Conservation (phyloP, 257 asterid species). For the Echium plantagineum region DNA sequence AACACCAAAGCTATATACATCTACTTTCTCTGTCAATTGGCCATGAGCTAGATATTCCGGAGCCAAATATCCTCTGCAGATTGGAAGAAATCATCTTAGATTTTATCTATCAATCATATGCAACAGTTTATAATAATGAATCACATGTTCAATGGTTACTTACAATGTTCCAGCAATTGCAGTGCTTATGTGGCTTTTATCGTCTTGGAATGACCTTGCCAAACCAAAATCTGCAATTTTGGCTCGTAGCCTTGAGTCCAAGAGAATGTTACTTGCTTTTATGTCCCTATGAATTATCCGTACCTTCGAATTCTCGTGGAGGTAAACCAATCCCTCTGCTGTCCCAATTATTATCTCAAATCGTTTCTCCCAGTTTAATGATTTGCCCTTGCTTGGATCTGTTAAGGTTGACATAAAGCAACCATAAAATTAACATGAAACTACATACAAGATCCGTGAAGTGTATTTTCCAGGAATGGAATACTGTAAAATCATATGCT, state of each 20-base stretch:
- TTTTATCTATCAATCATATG: neutral
- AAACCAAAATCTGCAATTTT: slow-evolving; percentile 39
- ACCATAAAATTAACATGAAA: too few relatives aligned
- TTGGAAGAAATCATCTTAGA: neutral
- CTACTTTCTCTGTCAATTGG: slow-evolving; percentile 30
- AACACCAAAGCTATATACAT: slow-evolving; percentile 34
- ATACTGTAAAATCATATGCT: slow-evolving; percentile 2
- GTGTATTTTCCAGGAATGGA: neutral
- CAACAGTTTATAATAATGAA: neutral
- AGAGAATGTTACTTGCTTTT: slow-evolving; percentile 32
- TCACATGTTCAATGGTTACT: slow-evolving; percentile 3
- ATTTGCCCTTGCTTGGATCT: slow-evolving; percentile 27
- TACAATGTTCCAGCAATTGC: slow-evolving; percentile 39
- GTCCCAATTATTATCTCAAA: slow-evolving; percentile 32
- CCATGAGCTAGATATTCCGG: slow-evolving; percentile 36
- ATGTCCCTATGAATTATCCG: slow-evolving; percentile 35
- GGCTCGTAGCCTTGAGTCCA: slow-evolving; percentile 25
- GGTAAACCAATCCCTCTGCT: slow-evolving; percentile 34
- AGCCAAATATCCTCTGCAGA: slow-evolving; percentile 35
- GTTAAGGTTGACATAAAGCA: slow-evolving; percentile 1
- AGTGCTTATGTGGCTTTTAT: slow-evolving; percentile 36
- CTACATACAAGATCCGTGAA: too few relatives aligned
- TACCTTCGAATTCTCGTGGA: slow-evolving; percentile 22
- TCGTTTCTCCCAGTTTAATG: slow-evolving; percentile 38
- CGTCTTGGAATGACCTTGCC: slow-evolving; percentile 38